These are phyloP conservation scores for Pythium dissimile DNA, from an alignment of 352 stramenopile species.

Conservation along the genomic window DNA sequence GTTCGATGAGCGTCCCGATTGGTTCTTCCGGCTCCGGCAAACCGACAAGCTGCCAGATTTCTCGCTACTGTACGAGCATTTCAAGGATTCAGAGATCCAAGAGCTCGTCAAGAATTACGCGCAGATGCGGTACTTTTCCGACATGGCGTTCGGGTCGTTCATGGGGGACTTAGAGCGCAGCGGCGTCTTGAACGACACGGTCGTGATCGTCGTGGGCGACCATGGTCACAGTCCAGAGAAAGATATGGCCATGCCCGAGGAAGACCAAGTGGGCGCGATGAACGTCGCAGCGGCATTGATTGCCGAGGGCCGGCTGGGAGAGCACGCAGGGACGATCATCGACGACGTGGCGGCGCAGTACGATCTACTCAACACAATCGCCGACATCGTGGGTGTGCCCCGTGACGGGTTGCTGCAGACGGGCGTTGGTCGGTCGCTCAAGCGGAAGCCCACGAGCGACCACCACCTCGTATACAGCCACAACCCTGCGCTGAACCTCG, in stretches of 20 bases:
- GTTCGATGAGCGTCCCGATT: conserved; percentile 57
- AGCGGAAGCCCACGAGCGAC: conserved; percentile 31
- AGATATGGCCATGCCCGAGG: conserved; percentile 40
- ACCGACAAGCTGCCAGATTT: conserved; percentile 35
- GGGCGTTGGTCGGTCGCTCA: conserved; percentile 54
- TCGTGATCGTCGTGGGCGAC: conserved; percentile 61
- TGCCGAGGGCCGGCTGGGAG: conserved; percentile 43
- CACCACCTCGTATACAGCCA: conserved; percentile 45
- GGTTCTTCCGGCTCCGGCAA: conserved; percentile 45
- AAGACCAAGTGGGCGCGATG: conserved; percentile 43
- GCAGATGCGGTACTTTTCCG: conserved; percentile 64
- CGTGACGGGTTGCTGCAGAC: conserved; percentile 48
- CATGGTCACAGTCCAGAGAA: conserved; percentile 56
- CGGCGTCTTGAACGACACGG: conserved; percentile 60
- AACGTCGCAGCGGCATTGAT: conserved; percentile 51
- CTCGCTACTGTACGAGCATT: conserved; percentile 33
- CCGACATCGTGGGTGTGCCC: conserved; percentile 59
- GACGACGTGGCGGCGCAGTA: conserved; percentile 43
- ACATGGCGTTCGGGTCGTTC: conserved; percentile 55
- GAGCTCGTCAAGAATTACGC: conserved; percentile 55
- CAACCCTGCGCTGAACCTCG: conserved; percentile 55
- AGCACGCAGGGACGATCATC: conserved; percentile 33
- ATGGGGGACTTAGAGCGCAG: conserved; percentile 49
- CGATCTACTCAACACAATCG: conserved; percentile 65
- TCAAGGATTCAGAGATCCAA: conserved; percentile 29